Evolutionary conservation across 495 filamentous ascomycete genomes (phyloP), one percentile per base, ranked within the genome.

Genomic region (Antarctomyces pellizariae): DNA sequence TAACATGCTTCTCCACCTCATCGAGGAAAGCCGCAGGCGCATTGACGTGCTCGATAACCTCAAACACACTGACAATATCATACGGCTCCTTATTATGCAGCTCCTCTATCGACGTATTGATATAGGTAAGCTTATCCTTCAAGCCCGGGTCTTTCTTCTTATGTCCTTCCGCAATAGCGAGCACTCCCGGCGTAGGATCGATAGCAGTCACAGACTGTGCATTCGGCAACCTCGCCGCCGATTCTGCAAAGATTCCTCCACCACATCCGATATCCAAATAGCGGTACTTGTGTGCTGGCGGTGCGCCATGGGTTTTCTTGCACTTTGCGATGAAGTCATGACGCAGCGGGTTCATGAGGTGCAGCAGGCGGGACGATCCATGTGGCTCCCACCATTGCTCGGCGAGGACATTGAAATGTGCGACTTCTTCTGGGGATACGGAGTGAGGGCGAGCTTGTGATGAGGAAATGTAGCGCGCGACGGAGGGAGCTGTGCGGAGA

Each of bases 331-430:
- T 86, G 54, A 95, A 95, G 42, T 79, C 70, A 48, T 93, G 80
- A 17, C 86, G 80, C 22, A 89, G 66, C 6, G 89, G 86, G 56
- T 97, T 95, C 86, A 97, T 95, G 25, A 89, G 70, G 48, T 95
- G 89, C 2, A 97, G 70, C 35, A 91, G 69, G 8, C 83, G 68
- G 0, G 80, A 93, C 11, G 80, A 68, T 28, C 86, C 86, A 50
- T 89, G 70, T 2, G 86, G 77, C 50, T 95, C 89, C 86, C 86
- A 97, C 86, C 86, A 97, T 40, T 68, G 70, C 38, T 71, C 75
- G 42, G 89, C 86, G 33, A 97, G 78, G 35, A 68, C 63, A 41
- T 78, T 76, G 62, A 97, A 97, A 54, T 97, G 86, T 21, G 77
- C 73, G 32, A 95, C 59, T 55, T 97, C 86, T 41, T 67, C 58